phyloP scores from a whole-genome alignment of 495 filamentous ascomycete genomes.

The Penicillium bovifimosum region DNA sequence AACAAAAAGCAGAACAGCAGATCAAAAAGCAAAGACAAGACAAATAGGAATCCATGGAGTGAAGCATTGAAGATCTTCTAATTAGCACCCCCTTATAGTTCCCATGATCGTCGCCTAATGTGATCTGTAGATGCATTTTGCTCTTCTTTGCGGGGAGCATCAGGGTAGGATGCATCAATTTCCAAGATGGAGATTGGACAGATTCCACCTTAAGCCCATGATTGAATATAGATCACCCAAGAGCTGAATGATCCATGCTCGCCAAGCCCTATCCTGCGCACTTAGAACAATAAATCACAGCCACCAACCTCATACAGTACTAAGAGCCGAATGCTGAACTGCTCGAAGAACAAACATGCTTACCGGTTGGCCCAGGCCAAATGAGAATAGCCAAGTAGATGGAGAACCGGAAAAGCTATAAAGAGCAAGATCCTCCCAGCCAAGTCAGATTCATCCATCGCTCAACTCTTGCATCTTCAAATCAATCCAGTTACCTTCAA shows the following conservation, averaged over 20 bases:
- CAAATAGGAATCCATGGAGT: too few relatives aligned
- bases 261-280: neutral
- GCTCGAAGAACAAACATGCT: neutral
- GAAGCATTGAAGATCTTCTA: too few relatives aligned
- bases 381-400: neutral
- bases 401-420: conserved; percentile 11
- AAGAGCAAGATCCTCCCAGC: conserved; percentile 5
- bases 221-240: neutral
- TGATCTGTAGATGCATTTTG: neutral
- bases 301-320: neutral
- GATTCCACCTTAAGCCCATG: neutral
- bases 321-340: neutral
- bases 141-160: neutral
- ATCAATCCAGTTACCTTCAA: neutral
- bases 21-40: too few relatives aligned
- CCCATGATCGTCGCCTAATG: neutral
- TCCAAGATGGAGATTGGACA: neutral
- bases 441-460: neutral
- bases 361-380: neutral
- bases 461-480: conserved; percentile 6
- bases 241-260: neutral
- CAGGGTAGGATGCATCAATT: neutral
- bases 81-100: too few relatives aligned
- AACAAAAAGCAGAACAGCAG: neutral
- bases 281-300: conserved; percentile 4